These are phyloP conservation scores for Aspergillus panamensis DNA, from an alignment of 495 filamentous ascomycete species.

Conservation along the genomic window DNA sequence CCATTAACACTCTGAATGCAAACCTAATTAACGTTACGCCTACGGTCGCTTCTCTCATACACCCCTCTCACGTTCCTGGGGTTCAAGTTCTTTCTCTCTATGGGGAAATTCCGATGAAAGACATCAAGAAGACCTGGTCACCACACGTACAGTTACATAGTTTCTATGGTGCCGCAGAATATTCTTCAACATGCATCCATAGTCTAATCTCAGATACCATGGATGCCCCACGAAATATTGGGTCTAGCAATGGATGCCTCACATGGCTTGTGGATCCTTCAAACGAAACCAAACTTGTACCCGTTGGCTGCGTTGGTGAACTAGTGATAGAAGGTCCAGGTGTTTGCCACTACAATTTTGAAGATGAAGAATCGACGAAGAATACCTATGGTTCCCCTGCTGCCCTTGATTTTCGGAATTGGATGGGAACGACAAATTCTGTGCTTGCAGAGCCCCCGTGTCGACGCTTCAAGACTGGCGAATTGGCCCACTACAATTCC, in stretches of 20 bases:
- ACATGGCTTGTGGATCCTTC: constrained; percentile 56
- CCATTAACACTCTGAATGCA: background rate
- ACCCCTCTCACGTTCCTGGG: background rate
- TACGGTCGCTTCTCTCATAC: background rate
- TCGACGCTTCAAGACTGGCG: constrained; percentile 46
- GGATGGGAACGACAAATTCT: background rate
- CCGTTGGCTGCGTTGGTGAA: constrained; percentile 59
- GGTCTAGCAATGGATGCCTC: constrained; percentile 23
- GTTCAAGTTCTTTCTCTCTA: background rate
- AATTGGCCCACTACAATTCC: constrained; percentile 51
- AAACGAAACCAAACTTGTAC: constrained; percentile 50
- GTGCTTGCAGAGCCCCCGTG: background rate
- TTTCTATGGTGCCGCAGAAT: background rate
- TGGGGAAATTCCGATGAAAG: background rate
- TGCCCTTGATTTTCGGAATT: background rate
- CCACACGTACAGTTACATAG: background rate
- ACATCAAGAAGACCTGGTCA: background rate
- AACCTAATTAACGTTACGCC: background rate
- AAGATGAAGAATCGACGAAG: constrained; percentile 32
- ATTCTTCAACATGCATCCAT: constrained; percentile 31
- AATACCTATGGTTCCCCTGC: constrained; percentile 50
- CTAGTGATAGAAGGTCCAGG: constrained; percentile 59
- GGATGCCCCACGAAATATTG: constrained; percentile 23
- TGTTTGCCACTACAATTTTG: constrained; percentile 47
- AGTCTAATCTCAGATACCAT: background rate